Evolutionary conservation across 75 land plant genomes (phyloP).

Genomic region (Cryptomeria japonica): DNA sequence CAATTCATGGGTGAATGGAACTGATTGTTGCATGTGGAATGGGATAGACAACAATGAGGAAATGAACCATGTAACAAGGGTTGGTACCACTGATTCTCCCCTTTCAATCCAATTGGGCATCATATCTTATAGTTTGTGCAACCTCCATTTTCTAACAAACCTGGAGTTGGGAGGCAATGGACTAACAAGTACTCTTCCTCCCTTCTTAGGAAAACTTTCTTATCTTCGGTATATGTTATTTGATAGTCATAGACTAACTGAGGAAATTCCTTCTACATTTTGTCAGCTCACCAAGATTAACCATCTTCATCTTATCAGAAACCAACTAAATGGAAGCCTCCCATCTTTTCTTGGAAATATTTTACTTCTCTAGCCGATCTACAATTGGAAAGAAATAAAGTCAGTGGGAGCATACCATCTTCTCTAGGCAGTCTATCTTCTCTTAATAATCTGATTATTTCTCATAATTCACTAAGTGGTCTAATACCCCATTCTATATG

Average conservation of each 20-base stretch:
- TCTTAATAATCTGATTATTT: background rate
- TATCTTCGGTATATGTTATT: constrained; percentile 7
- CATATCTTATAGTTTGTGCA: too few relatives aligned
- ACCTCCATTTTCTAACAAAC: too few relatives aligned
- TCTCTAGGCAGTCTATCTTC: too few relatives aligned
- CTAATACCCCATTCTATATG: background rate
- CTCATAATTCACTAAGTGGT: background rate
- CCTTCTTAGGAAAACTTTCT: constrained; percentile 4
- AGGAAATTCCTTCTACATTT: background rate
- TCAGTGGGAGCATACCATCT: background rate
- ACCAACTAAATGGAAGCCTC: too few relatives aligned
- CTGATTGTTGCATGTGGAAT: background rate
- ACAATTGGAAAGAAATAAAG: background rate
- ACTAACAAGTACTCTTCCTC: constrained; percentile 7
- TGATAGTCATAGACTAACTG: background rate
- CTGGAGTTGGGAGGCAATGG: background rate
- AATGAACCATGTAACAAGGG: background rate
- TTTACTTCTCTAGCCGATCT: background rate
- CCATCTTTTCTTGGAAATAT: too few relatives aligned
- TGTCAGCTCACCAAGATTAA: background rate
- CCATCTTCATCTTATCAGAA: too few relatives aligned
- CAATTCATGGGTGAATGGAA: background rate
- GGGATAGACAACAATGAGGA: background rate
- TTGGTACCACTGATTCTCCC: background rate
- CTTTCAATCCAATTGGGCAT: too few relatives aligned